Evolutionary conservation across 164 flowering plant species (phyloP), one percentile per base, ranked within the genome.

Genomic region (Dillenia suffruticosa): DNA sequence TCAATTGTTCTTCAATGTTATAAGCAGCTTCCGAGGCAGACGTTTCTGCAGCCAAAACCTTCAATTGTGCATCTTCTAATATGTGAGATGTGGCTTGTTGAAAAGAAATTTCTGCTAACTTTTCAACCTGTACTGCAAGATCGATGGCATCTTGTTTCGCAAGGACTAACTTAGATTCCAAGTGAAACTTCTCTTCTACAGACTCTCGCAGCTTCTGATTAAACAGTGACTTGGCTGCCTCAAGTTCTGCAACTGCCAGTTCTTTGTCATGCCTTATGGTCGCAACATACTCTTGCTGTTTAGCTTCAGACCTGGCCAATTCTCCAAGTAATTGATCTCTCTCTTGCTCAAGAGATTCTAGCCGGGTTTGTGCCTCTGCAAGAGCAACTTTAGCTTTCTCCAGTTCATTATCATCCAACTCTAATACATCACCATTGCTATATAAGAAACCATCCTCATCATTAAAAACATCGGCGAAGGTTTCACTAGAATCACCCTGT

Each of bases 51-150:
- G 76, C 78, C n/a, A 77, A 75, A 62, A 83, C 74, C 58, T 80
- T 75, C 57, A 61, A 53, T 49, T 64, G 73, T 2, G 85, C 83
- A 71, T 83, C 85, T 62, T 79, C 81, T 55, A 83, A 60, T 56
- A 83, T 74, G 72, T 81, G 85, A 69, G 84, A 76, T 19, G 83
- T 83, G 40, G 79, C 83, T 64, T 79, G 88, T 61, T 79, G 79
- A 64, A 81, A 77, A 46, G 85, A 75, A 62, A 70, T 58, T 64
- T 79, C 85, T 16, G 83, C 83, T 66, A 81, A 64, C 72, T 77
- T 81, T 63, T 83, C 85, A 15, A 83, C 88, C 67, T 83, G 82
- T n/a, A 83, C 82, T 68, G 54, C 83, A 65, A 83, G 83, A 62
- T 77, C 83, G 62, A 83, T 71, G 48, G 79, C 80, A 76, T 79